Percentiles rank a stretch among this genome's conserved stretches.
These are phyloP conservation scores for Trichoderma oligosporum DNA, from an alignment of 2,329 filamentous ascomycete genomes.

Conservation along the genomic window DNA sequence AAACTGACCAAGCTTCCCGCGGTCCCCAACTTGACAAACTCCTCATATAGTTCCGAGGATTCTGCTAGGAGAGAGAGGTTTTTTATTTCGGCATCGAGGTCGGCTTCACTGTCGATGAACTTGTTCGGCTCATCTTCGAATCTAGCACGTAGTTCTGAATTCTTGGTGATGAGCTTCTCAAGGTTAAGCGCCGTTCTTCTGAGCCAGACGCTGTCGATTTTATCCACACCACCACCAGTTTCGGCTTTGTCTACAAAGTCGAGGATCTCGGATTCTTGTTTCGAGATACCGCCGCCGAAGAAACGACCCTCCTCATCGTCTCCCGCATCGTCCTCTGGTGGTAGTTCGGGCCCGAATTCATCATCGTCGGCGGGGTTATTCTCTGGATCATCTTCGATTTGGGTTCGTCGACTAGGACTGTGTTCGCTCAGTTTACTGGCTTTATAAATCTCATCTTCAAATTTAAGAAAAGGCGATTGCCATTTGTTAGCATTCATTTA, in stretches of 20 bases:
- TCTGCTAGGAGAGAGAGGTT: conserved; percentile 81
- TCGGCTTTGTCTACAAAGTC: conserved; percentile 71
- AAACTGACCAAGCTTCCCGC: conserved; percentile 72
- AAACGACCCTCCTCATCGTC: conserved; percentile 93
- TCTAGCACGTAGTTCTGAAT: conserved; percentile 82
- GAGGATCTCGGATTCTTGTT: conserved; percentile 75
- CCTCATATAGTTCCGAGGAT: conserved; percentile 75
- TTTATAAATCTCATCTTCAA: conserved; percentile 61
- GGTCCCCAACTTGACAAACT: conserved; percentile 73
- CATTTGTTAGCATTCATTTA: neutral
- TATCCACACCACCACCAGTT: conserved; percentile 54
- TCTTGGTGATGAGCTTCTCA: conserved; percentile 86
- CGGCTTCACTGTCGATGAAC: conserved; percentile 82
- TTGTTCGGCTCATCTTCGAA: conserved; percentile 76
- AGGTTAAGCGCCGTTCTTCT: conserved; percentile 77
- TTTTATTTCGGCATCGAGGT: conserved; percentile 86
- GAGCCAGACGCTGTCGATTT: conserved; percentile 80
- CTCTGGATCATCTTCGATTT: conserved; percentile 44
- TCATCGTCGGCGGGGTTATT: conserved; percentile 49
- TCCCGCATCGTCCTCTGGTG: conserved; percentile 49
- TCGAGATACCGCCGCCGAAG: conserved; percentile 86
- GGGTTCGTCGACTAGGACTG: conserved; percentile 43
- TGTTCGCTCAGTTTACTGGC: conserved; percentile 51
- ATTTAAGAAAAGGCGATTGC: neutral
- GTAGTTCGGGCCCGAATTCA: conserved; percentile 45